Evolutionary conservation across 208 protist species (phyloP), one percentile per base, ranked within the genome.

Genomic region (Angomonas ambiguus): DNA sequence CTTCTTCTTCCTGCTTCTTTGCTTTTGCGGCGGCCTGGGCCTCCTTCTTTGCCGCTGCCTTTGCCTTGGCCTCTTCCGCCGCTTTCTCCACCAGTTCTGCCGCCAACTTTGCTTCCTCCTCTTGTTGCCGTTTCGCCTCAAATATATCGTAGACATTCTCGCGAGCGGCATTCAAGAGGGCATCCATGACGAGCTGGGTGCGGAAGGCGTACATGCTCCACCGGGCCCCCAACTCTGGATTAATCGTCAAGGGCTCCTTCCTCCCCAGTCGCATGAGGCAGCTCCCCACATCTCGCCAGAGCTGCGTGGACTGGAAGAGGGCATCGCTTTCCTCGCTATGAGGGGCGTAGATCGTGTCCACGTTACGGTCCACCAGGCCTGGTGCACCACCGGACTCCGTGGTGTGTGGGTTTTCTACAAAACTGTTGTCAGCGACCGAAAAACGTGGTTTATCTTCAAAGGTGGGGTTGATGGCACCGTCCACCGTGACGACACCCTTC

Each of bases 281-380:
- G n/a, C 68, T 57, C 25, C 55, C 82, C 11, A 92, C 79, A 63
- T 92, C 69, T 48, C 76, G 74, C 85, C 85, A 92, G 18, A 92
- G 74, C 51, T 92, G 85, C 53, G 72, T 75, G 42, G 68, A 76
- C 62, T 92, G 86, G 32, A 74, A 79, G 1, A 30, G 45, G 48
- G 32, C 57, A 51, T 79, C 66, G 60, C 61, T 71, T 28, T 80
- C 83, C 18, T 62, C 45, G 2, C 49, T 30, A 2, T 62, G 51
- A 28, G 62, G 51, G 11, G 68, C 35, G 68, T 82, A 72, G 42
- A 79, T 68, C 30, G 66, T 45, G 13, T 82, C 69, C 55, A 62
- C 45, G 28, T 4, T 25, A 30, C 71, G 63, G 20, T 67, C 61
- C 24, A 72, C 61, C 16, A 82, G 59, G 16, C 67, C 49, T 27